Base-by-base conservation (phyloP, 495 filamentous ascomycete genomes). In the Chaetomidium leptoderma region DNA sequence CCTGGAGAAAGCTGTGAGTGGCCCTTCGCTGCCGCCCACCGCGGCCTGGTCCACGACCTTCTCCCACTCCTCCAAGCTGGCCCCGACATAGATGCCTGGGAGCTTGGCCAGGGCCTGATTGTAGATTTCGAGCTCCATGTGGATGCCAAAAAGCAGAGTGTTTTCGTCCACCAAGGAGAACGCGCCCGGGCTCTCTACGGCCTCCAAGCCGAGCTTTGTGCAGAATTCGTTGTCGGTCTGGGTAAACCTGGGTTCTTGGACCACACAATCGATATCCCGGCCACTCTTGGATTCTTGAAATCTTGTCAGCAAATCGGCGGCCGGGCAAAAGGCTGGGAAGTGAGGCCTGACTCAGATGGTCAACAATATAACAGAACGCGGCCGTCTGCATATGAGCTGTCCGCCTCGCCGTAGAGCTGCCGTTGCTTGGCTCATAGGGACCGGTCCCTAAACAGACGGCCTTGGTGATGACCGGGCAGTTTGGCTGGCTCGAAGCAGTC, bases 201-300 rank as follows among this genome's bases (percentile, higher is more conserved):
- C 79, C 21, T 71, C 70, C 32, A 87, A 77, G 21, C 74, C 75
- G 1, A 85, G 70, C 11, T 63, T 70, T 0, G 59, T 33, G 37
- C 90, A 77, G 56, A 89, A 86, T 0, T 68, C 61, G 24, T 72
- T 76, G 63, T 92, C 88, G 7, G 78, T 67, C 8, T 67, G 42
- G 51, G 83, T 89, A 72, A 90, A 90, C 60, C 81, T 63, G 7
- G 88, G 88, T 47, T 92, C 88, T 72, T 92, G 88, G 23, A 86
- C 80, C 59, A 82, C 70, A 47, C 81, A 72, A 27, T 70, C 68
- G 44, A 79, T 73, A 7, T 45, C 55, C 2, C 56, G 66, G 3
- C 55, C 37, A 35, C 24, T 43, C 2, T 43, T 19, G 3, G 54
- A 58, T 33, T 66, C 71, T 71, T n/a, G n/a, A 43, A 10, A 33